Percentiles rank a stretch among this genome's conserved stretches.
Conservation (phyloP, 1,139 yeast genomes). For the Yamadazyma dendronema region DNA sequence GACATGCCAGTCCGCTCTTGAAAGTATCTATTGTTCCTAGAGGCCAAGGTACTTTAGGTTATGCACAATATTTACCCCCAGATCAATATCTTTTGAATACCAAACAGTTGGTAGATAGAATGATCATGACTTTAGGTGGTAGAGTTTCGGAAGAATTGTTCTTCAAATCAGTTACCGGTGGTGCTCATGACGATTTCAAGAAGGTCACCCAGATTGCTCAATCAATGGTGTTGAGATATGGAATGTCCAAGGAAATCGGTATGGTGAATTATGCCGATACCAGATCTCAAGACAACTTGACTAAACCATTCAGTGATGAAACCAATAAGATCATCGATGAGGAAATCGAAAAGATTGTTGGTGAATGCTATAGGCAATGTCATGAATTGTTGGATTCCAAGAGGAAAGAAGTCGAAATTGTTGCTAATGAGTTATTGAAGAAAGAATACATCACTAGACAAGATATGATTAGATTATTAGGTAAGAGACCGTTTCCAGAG, state of each 20-base stretch:
- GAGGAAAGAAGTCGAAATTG: slow-evolving; percentile 69
- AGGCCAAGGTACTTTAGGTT: slow-evolving; percentile 96
- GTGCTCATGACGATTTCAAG: slow-evolving; percentile 94
- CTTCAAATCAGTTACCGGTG: slow-evolving; percentile 86
- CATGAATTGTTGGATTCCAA: slow-evolving; percentile 65
- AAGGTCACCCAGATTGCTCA: slow-evolving; percentile 95
- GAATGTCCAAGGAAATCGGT: slow-evolving; percentile 87
- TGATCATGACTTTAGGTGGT: slow-evolving; percentile 97
- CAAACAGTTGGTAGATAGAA: slow-evolving; percentile 78
- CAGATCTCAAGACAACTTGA: slow-evolving; percentile 59
- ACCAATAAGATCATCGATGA: slow-evolving; percentile 78
- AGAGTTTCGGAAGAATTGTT: slow-evolving; percentile 93
- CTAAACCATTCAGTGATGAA: slow-evolving; percentile 88
- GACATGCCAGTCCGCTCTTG: slow-evolving; percentile 86
- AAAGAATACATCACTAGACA: slow-evolving; percentile 89
- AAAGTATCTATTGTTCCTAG: slow-evolving; percentile 96
- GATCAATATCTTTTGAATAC: slow-evolving; percentile 82
- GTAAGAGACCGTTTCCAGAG: slow-evolving; percentile 88
- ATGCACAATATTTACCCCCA: slow-evolving; percentile 95
- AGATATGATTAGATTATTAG: slow-evolving; percentile 84
- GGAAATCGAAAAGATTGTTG: slow-evolving; percentile 80
- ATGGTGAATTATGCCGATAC: slow-evolving; percentile 64
- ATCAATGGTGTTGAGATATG: slow-evolving; percentile 87
- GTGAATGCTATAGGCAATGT: slow-evolving; percentile 75
- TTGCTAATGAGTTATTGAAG: slow-evolving; percentile 78